Evolutionary conservation across 306 rosid genomes (phyloP).

Genomic region (Begonia masoniana): DNA sequence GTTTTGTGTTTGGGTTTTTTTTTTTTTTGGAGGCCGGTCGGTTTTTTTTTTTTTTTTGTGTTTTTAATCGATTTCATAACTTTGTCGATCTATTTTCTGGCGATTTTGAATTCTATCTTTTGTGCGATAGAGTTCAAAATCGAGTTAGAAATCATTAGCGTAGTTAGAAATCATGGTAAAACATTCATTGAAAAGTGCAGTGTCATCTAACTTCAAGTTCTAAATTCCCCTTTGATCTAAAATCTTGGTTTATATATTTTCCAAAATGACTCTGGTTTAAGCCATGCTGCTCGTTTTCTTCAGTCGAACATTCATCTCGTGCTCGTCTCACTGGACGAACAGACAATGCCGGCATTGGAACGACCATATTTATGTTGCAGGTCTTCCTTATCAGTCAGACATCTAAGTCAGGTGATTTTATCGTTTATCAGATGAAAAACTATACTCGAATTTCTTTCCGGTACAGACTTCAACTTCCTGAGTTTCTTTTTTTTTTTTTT

Average conservation of each 20-base stretch:
- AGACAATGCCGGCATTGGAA: constrained; percentile 39
- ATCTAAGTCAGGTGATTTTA: constrained; percentile 36
- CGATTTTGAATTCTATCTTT: no score
- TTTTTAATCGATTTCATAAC: no score
- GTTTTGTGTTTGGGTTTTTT: no score
- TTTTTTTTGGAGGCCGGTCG: no score
- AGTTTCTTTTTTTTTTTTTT: neutral
- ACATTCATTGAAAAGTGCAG: no score
- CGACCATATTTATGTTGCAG: constrained; percentile 45
- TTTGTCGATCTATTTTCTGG: no score
- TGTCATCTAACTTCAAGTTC: no score
- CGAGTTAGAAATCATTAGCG: no score
- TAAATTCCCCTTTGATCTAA: no score
- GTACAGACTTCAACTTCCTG: neutral
- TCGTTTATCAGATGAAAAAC: neutral
- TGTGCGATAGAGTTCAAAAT: neutral
- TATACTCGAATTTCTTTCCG: neutral
- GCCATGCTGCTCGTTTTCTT: neutral
- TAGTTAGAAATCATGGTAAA: neutral
- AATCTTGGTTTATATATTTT: no score
- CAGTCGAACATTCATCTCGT: constrained; percentile 39
- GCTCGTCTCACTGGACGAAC: constrained; percentile 53
- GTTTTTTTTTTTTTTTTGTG: no score
- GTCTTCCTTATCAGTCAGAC: constrained; percentile 35
- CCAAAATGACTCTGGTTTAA: neutral